Percentiles rank a stretch among this genome's conserved stretches.
Evolutionary conservation across 441 rosid genomes (phyloP).

Genomic region (Manihot esculenta): DNA sequence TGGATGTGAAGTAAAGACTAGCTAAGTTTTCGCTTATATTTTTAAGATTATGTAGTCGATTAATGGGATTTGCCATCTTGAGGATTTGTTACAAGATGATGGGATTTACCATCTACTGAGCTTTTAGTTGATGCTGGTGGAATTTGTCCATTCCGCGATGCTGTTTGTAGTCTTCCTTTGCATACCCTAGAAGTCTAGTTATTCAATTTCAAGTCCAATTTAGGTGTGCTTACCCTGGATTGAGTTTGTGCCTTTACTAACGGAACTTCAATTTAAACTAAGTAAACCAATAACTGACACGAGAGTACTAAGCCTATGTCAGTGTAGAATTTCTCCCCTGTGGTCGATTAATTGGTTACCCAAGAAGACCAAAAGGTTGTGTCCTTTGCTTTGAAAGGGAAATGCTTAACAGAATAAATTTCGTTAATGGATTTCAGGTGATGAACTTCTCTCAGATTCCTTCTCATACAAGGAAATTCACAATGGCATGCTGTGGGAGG

Average conservation of each 20-base stretch:
- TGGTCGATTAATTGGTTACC: background rate
- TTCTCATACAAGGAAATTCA: conserved; percentile 79
- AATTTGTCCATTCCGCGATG: too few relatives aligned
- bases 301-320: too few relatives aligned
- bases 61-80: too few relatives aligned
- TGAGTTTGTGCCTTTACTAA: background rate
- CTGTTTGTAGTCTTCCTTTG: background rate
- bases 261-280: background rate
- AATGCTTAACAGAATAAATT: too few relatives aligned
- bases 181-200: background rate
- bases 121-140: background rate
- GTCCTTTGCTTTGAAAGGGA: too few relatives aligned
- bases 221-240: background rate
- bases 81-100: too few relatives aligned
- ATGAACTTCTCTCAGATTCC: conserved; percentile 95
- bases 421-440: conserved; percentile 47
- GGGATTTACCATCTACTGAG: too few relatives aligned
- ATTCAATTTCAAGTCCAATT: background rate
- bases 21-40: too few relatives aligned
- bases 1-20: too few relatives aligned
- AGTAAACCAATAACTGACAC: background rate
- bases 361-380: background rate
- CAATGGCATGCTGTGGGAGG: conserved; percentile 81
- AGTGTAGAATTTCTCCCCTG: background rate
- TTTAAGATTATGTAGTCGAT: background rate